These are phyloP conservation scores for Syncephalastrum sp. DNA, from an alignment of 371 early-diverging fungal genomes.

Conservation along the genomic window DNA sequence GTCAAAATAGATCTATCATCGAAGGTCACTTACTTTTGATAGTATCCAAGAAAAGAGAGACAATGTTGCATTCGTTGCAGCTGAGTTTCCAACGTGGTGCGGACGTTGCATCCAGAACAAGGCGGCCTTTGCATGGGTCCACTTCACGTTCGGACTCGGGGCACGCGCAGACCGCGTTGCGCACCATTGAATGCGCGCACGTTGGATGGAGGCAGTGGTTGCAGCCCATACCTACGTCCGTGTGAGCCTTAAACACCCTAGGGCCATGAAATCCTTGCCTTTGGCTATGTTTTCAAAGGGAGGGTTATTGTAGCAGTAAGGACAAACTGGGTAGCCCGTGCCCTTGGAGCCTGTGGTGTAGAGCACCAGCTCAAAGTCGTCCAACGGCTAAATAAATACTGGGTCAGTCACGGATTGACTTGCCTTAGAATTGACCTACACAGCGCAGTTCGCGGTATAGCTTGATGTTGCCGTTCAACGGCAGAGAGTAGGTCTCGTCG, in stretches of 20 bases:
- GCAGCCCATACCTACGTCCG: slow-evolving; percentile 39
- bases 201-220: slow-evolving; percentile 55
- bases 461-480: slow-evolving; percentile 54
- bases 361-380: slow-evolving; percentile 53
- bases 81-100: slow-evolving; percentile 55
- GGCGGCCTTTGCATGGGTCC: slow-evolving; percentile 39
- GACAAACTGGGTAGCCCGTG: slow-evolving; percentile 54
- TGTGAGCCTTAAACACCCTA: too few species aligned
- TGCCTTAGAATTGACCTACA: slow-evolving; percentile 22
- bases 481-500: slow-evolving; percentile 56
- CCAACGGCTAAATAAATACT: slow-evolving; percentile 31
- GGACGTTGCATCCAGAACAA: slow-evolving; percentile 53
- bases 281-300: slow-evolving; percentile 52
- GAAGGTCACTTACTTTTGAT: slow-evolving; percentile 30
- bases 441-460: slow-evolving; percentile 50
- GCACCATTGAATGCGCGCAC: slow-evolving; percentile 49
- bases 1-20: background rate
- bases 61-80: slow-evolving; percentile 52
- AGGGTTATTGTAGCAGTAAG: slow-evolving; percentile 54
- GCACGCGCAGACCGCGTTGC: slow-evolving; percentile 47
- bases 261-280: slow-evolving; percentile 10
- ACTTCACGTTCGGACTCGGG: slow-evolving; percentile 36
- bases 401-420: too few species aligned
- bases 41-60: slow-evolving; percentile 44
- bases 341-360: slow-evolving; percentile 56